phyloP scores from a whole-genome alignment of 2,329 filamentous ascomycete genomes.

The Fusarium heterosporum region DNA sequence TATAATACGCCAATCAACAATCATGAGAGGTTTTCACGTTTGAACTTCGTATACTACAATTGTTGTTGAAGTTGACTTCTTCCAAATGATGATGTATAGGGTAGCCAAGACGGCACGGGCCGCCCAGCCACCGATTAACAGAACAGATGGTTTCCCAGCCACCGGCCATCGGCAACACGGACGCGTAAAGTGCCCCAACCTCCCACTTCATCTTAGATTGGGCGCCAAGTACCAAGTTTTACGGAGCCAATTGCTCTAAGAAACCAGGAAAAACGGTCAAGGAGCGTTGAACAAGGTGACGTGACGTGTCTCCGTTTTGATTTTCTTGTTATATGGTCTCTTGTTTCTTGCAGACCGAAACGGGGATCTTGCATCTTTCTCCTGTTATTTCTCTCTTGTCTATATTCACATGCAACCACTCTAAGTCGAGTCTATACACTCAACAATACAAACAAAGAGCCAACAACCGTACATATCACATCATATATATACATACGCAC shows the following conservation, averaged over 20 bases:
- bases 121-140: constrained; percentile 20
- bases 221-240: constrained; percentile 14
- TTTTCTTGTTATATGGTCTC: constrained; percentile 18
- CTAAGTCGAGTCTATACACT: background rate
- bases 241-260: constrained; percentile 16
- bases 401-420: constrained; percentile 13
- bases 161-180: constrained; percentile 14
- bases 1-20: too few relatives aligned
- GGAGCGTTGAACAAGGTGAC: constrained; percentile 24
- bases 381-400: background rate
- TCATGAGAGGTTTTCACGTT: too few relatives aligned
- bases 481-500: too few relatives aligned
- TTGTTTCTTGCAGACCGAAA: background rate
- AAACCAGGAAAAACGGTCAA: constrained; percentile 23
- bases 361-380: constrained; percentile 23
- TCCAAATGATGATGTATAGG: background rate
- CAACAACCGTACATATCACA: constrained; percentile 12
- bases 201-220: constrained; percentile 13
- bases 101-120: constrained; percentile 3
- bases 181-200: constrained; percentile 27
- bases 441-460: too few relatives aligned
- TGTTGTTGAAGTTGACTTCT: background rate
- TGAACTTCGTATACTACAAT: background rate
- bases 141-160: constrained; percentile 10
- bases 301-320: constrained; percentile 21